Base-by-base conservation (phyloP, 164 flowering plant genomes). In the Umbilicus rupestris region DNA sequence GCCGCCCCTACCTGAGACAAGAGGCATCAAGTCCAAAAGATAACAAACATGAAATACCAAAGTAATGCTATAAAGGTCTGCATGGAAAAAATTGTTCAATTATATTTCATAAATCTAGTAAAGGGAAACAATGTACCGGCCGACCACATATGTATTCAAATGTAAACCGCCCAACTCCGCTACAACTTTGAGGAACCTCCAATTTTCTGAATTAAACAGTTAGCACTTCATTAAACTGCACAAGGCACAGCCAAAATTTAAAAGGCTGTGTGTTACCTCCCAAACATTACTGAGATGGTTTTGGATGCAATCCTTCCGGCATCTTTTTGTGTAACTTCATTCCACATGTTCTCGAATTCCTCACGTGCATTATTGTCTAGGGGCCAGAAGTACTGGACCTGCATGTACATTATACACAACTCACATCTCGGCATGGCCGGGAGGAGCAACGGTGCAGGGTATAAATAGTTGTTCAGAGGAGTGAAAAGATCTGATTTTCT, bases 111-210 rank as follows among this genome's bases (percentile, higher is more conserved):
- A 49, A 64, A 42, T 3, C 16, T 12, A 57, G 30, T 37, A 7
- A 70, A 74, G 67, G 59, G 62, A 6, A 66, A 62, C 70, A 28
- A 68, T 16, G 22, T 87, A 94, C 99, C 89, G 97, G 93, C 63
- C 80, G 87, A 57, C 96, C 95, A 77, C 97, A 94, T n/a, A 94
- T 78, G 80, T 87, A 85, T 22, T 94, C 95, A 69, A 91, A 94
- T 69, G 86, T 70, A 77, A 94, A 88, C 58, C 95, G 76, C 69
- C 95, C 97, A 65, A 87, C 84, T 63, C 99, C 99, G 68, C 85
- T 75, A 68, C 95, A 91, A 84, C 95, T 86, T 76, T 91, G 80
- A 64, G 84, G 83, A 71, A 94, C 96, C 72, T 89, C 89, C 87
- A 94, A 59, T 33, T 69, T 74, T 83, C 99, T 94, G 82, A 41